Evolutionary conservation across 352 stramenopile genomes (phyloP).

Genomic region (Thalassiosira allenii): DNA sequence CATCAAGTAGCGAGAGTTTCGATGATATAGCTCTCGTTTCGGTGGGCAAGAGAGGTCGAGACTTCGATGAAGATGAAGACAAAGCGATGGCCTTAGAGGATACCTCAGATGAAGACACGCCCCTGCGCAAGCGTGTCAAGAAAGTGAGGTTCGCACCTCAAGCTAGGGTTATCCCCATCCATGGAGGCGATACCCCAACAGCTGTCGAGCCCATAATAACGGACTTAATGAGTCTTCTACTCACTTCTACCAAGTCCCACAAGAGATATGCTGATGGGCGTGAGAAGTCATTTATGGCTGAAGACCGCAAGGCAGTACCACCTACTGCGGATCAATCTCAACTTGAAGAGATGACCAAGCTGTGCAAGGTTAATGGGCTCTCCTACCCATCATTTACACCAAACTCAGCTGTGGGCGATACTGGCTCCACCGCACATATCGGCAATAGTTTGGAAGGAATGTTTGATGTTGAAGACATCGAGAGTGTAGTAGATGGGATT

Average conservation of each 20-base stretch:
- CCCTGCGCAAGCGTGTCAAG: neutral
- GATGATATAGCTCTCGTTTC: neutral
- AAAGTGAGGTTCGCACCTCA: slow-evolving; percentile 2
- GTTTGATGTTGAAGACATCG: neutral
- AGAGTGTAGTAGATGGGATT: neutral
- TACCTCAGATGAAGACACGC: neutral
- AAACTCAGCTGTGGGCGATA: neutral
- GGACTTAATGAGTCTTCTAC: neutral
- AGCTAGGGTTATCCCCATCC: neutral
- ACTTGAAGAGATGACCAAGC: neutral
- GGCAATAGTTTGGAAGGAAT: slow-evolving; percentile 9
- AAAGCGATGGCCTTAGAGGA: neutral
- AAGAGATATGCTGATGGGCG: neutral
- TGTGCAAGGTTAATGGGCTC: neutral
- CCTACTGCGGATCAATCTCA: neutral
- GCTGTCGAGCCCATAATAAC: neutral
- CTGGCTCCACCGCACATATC: neutral
- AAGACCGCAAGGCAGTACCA: neutral
- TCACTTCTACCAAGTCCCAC: neutral
- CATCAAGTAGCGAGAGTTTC: neutral
- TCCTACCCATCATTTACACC: neutral
- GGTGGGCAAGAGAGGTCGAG: neutral
- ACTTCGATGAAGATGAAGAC: neutral
- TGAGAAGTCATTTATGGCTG: neutral
- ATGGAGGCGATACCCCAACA: neutral